Percentiles rank a stretch among this genome's conserved stretches.
Conservation (phyloP, 345 rosid species). For the Hibiscus trionum region DNA sequence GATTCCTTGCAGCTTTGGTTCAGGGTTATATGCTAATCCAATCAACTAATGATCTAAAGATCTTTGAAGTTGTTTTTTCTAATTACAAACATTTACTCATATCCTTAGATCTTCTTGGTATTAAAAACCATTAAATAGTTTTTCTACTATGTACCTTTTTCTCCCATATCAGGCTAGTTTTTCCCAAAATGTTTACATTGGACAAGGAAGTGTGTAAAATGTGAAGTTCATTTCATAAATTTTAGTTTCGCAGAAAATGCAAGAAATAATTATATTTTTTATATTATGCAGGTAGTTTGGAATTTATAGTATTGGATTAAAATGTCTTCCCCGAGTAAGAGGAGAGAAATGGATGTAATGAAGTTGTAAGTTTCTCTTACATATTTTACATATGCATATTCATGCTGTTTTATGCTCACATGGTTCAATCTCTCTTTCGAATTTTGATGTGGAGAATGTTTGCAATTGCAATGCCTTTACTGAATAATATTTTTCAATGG, state of each 20-base stretch:
- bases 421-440: not conserved
- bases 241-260: not conserved
- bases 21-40: not conserved
- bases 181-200: not conserved
- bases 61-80: not conserved
- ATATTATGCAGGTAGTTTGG: conserved; percentile 1
- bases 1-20: not conserved
- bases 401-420: not conserved
- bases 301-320: not conserved
- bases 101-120: not conserved
- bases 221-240: not conserved
- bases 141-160: not conserved
- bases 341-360: conserved; percentile 26
- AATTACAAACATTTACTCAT: not conserved
- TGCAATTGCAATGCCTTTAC: not conserved
- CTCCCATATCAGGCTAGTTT: not conserved
- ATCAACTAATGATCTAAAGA: not conserved
- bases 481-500: not conserved
- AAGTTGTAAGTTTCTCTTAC: conserved; percentile 17
- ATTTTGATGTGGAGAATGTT: not conserved
- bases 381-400: not conserved
- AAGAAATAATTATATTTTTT: not conserved
- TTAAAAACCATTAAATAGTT: not conserved
- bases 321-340: conserved; percentile 22
- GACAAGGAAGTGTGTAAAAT: not conserved